Evolutionary conservation across 306 rosid species (phyloP), one percentile per base, ranked within the genome.

Genomic region (Casuarina equisetifolia): DNA sequence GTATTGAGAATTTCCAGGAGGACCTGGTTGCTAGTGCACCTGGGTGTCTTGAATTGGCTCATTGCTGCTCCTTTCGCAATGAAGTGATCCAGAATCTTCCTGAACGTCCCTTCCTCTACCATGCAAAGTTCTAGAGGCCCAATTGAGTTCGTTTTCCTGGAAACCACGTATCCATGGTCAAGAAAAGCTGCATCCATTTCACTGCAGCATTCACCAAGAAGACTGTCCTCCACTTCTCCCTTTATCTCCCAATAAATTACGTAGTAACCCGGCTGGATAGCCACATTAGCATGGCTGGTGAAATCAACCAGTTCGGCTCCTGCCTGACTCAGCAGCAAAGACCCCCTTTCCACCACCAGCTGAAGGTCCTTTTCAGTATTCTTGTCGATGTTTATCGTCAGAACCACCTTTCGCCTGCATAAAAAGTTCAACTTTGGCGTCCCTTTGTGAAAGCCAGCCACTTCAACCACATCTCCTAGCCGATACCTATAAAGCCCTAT

Each of bases 381-480:
- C 76, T 94, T 94, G 92, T 94, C 98, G 36, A 92, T 88, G 40
- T 94, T 94, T 46, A 94, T 73, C 1, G 92, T 90, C 58, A 94
- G 68, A 0, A 94, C 78, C 25, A 94, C 86, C 78, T 92, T 92
- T 68, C 97, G 88, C 77, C 98, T 82, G 91, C 92, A 92, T 38
- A 89, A 74, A 45, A 94, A 94, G 80, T 75, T 92, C 72, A 94
- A 54, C 75, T 94, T 94, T 43, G 98, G 98, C 20, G 93, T 89
- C 66, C 90, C 87, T 5, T 81, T 88, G 89, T 92, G 89, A 76
- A 92, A 94, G 0, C 91, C 95, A 0, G 73, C 87, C 77, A 94
- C 98, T 87, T 94, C 98, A 82, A 94, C 98, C 55, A 94, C 93
- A 63, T 94, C 98, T 19, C 98, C 98, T 79, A 94, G 63, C n/a